Base-by-base conservation (phyloP, 2,329 filamentous ascomycete genomes). In the Pseudogymnoascus sp. region DNA sequence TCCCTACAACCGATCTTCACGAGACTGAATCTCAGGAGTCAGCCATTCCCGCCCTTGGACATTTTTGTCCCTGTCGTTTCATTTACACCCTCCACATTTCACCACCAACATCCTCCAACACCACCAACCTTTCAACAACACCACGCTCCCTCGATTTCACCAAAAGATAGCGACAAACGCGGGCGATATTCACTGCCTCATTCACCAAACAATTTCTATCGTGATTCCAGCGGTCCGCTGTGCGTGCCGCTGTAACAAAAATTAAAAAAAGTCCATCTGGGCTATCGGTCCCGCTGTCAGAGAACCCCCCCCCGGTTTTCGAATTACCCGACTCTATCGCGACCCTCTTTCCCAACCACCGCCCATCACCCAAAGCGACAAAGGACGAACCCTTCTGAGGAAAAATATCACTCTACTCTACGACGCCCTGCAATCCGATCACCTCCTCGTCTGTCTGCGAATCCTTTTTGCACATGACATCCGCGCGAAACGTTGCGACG, bases 301-400 rank as follows among this genome's bases (percentile, higher is more conserved):
- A 59, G 33, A 33, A 19, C 19, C 24, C 53, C 53, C n/a, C 53
- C 29, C 42, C 42, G 21, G 42, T n/a, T 50, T 50, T 50, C 24
- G 44, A 50, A 59, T 38, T 35, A 59, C 53, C 53, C 53, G 35
- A 59, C 50, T 35, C 29, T 37, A 59, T 59, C 53, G 53, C 35
- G 53, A 59, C 53, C 53, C 53, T 59, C 53, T 59, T 59, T 59
- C 53, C 53, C 53, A 59, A 59, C 53, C 53, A 59, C 53, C 53
- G 16, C 53, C 16, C 53, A 50, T 50, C 44, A 29, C 44, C 21
- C 44, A 14, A 50, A 50, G 29, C 13, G 44, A 50, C 24, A 50
- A 26, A 50, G 44, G 26, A 29, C 44, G 44, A 50, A 50, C 44
- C 24, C n/a, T 50, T 6, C 44, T 19, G 44, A 50, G 21, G 44